These are phyloP conservation scores for Amaranthus cruentus DNA, from an alignment of 148 eudicot genomes.

Conservation along the genomic window DNA sequence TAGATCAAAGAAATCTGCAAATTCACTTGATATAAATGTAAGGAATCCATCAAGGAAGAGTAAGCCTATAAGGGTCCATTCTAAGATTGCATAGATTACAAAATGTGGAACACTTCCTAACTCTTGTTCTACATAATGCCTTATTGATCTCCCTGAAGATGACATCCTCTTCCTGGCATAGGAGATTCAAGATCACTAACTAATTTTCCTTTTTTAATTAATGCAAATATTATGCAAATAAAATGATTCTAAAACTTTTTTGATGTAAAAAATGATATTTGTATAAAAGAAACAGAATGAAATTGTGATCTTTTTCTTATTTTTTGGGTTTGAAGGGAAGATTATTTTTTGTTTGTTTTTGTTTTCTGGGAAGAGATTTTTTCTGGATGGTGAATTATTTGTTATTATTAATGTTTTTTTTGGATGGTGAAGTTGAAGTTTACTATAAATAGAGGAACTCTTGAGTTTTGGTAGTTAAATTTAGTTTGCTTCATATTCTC, in stretches of 20 bases:
- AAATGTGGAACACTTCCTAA: slow-evolving; percentile 65
- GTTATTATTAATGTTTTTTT: not conserved
- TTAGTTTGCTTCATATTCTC: too few relatives aligned
- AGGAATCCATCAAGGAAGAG: slow-evolving; percentile 66
- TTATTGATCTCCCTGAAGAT: slow-evolving; percentile 34
- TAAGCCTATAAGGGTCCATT: slow-evolving; percentile 63
- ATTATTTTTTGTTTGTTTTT: not conserved
- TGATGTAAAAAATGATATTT: not conserved
- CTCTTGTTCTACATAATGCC: slow-evolving; percentile 47
- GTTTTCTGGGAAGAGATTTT: not conserved
- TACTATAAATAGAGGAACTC: slow-evolving; percentile 16
- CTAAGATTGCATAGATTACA: slow-evolving; percentile 63
- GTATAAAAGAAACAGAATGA: not conserved
- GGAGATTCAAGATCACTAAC: slow-evolving; percentile 1
- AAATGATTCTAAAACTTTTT: not conserved
- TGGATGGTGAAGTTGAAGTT: slow-evolving; percentile 2
- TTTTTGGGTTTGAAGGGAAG: slow-evolving; percentile 1
- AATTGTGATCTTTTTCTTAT: slow-evolving; percentile 14
- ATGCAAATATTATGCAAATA: not conserved
- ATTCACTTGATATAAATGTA: slow-evolving; percentile 48
- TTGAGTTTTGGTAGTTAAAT: too few relatives aligned
- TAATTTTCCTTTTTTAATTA: not conserved
- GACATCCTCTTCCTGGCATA: slow-evolving; percentile 18
- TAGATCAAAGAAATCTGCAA: slow-evolving; percentile 66
- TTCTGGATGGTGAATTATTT: not conserved